Base-by-base conservation (phyloP, 495 filamentous ascomycete genomes). In the Annulohypoxylon stygium region DNA sequence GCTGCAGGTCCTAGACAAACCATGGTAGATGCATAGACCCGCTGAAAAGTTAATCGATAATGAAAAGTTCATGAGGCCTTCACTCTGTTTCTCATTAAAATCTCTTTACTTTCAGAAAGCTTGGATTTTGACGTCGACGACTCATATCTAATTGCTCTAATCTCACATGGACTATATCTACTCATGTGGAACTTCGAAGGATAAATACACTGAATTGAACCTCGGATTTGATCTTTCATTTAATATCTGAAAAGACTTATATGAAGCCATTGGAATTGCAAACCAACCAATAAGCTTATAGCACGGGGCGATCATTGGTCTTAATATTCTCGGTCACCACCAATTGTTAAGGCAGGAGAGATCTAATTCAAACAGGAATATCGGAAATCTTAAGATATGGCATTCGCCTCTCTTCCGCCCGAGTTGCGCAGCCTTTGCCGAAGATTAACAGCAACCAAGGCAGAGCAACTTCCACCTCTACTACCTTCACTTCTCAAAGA, bases 371-470 rank as follows among this genome's bases (percentile, higher is more conserved):
- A 47, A 25, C 11, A 25, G 12, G 54, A 2, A 47, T 26, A 41
- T 23, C 20, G 1, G 20, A 23, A 23, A 23, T 66, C 51, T 41
- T 60, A 58, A 64, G 39, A 14, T 37, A 72, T 78, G 75, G 74
- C 73, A 36, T 75, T 78, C 39, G 65, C 73, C 45, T 63, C 67
- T 39, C 63, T 80, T 43, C 83, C 84, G n/a, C 76, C 83, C 47
- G 84, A 86, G 55, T 80, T 94, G 9, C 87, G 89, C 55, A 88
- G 89, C 3, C 83, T 94, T 63, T 92, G 90, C 65, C 87, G 90
- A 71, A 88, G 89, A 64, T 79, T 95, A 67, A 87, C 90, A 9
- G 88, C 87, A 3, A 89, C 89, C 9, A 88, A 91, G 2, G 80
- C 83, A 37, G 84, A 87, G 54, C 86, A 92, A 64, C 87, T 94